Evolutionary conservation across 768 basidiomycete genomes (phyloP).

Genomic region (Rhizopogon roseolus): DNA sequence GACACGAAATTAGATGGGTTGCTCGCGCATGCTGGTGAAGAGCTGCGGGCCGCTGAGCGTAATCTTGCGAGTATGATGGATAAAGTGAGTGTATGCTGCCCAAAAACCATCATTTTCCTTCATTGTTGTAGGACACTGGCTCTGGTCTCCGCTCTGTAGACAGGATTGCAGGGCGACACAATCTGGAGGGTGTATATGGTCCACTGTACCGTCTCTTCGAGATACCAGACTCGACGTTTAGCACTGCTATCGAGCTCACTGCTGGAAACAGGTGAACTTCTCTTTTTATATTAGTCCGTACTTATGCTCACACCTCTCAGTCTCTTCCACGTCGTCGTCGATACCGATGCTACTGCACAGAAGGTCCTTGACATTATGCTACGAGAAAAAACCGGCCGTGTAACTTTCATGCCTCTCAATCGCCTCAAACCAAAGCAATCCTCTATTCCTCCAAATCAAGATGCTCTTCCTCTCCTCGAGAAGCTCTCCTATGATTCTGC

Average conservation of each 20-base stretch:
- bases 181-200: slow-evolving; percentile 83
- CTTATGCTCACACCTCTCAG: slow-evolving; percentile 35
- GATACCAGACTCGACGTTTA: slow-evolving; percentile 82
- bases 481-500: slow-evolving; percentile 73
- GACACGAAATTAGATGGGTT: slow-evolving; percentile 83
- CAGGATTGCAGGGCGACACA: slow-evolving; percentile 71
- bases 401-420: slow-evolving; percentile 98
- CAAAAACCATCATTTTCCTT: background rate
- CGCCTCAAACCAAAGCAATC: slow-evolving; percentile 77
- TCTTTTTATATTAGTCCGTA: background rate
- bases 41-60: slow-evolving; percentile 78
- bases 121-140: slow-evolving; percentile 70
- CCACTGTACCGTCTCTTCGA: slow-evolving; percentile 93
- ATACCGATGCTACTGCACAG: slow-evolving; percentile 90
- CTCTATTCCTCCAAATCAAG: slow-evolving; percentile 60
- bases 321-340: slow-evolving; percentile 96
- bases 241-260: slow-evolving; percentile 89
- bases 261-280: slow-evolving; percentile 84
- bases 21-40: slow-evolving; percentile 71
- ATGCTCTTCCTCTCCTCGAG: slow-evolving; percentile 76
- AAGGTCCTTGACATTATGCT: slow-evolving; percentile 92
- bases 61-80: slow-evolving; percentile 90
- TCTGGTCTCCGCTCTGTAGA: slow-evolving; percentile 84
- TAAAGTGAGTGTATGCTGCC: slow-evolving; percentile 47
- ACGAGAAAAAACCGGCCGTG: slow-evolving; percentile 87